These are phyloP conservation scores for Trametes pubescens DNA, from an alignment of 1,284 basidiomycete species.

Conservation along the genomic window DNA sequence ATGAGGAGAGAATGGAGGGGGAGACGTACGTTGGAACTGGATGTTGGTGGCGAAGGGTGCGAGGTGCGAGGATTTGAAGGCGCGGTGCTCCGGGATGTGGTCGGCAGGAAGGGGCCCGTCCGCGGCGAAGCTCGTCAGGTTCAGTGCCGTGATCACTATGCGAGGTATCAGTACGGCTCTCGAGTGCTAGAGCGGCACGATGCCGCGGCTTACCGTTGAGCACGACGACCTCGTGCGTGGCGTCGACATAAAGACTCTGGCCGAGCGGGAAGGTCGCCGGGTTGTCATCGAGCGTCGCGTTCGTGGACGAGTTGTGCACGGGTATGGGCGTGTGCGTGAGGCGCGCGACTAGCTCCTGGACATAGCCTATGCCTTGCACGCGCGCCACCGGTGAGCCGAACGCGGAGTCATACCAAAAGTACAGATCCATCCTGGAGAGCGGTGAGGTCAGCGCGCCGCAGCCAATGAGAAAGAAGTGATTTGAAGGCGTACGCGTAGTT, in stretches of 20 bases:
- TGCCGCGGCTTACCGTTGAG: slow-evolving; percentile 68
- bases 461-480: neutral
- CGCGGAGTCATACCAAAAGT: slow-evolving; percentile 70
- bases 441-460: neutral
- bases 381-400: slow-evolving; percentile 83
- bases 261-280: slow-evolving; percentile 81
- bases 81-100: slow-evolving; percentile 68
- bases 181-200: neutral
- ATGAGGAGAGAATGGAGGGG: neutral
- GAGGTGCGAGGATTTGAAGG: slow-evolving; percentile 72
- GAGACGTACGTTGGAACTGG: slow-evolving; percentile 72
- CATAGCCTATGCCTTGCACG: slow-evolving; percentile 85
- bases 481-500: slow-evolving; percentile 71
- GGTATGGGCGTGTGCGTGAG: slow-evolving; percentile 79
- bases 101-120: slow-evolving; percentile 75
- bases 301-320: slow-evolving; percentile 78
- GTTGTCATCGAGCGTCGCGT: slow-evolving; percentile 78
- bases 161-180: slow-evolving; percentile 1
- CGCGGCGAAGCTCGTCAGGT: slow-evolving; percentile 74
- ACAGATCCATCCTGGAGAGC: slow-evolving; percentile 46
- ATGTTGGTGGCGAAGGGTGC: slow-evolving; percentile 83
- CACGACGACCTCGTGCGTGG: slow-evolving; percentile 87
- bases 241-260: slow-evolving; percentile 86
- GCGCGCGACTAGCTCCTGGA: slow-evolving; percentile 84
- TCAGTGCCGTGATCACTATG: slow-evolving; percentile 75